Evolutionary conservation across 2,329 filamentous ascomycete genomes (phyloP).

Genomic region (Alternaria novae-zelandiae): DNA sequence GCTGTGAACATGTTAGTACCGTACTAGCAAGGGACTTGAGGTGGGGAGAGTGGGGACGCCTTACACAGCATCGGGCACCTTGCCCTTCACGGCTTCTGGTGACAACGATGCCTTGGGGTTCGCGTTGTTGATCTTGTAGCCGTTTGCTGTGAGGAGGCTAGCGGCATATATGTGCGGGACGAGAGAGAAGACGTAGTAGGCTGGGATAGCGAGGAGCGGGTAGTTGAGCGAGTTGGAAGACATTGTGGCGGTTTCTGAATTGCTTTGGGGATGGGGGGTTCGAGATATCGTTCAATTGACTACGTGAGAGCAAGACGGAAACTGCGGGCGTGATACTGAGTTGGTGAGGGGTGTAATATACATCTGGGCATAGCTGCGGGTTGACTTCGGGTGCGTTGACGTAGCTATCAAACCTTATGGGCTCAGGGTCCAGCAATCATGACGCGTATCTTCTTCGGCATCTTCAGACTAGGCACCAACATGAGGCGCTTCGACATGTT

Average conservation of each 20-base stretch:
- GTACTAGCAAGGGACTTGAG: accelerated
- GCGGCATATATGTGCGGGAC: constrained; percentile 28
- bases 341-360: background rate
- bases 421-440: background rate
- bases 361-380: background rate
- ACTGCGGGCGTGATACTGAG: background rate
- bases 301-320: background rate
- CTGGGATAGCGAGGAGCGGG: constrained; percentile 34
- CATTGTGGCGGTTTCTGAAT: constrained; percentile 14
- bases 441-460: background rate
- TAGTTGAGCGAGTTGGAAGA: constrained; percentile 30
- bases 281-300: background rate
- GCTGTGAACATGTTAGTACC: background rate
- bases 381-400: background rate
- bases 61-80: constrained; percentile 32
- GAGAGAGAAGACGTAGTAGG: constrained; percentile 34
- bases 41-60: background rate
- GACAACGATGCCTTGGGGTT: constrained; percentile 33
- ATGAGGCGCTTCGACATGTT: background rate
- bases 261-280: background rate
- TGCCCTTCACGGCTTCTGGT: constrained; percentile 28
- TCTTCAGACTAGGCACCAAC: background rate
- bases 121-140: constrained; percentile 35
- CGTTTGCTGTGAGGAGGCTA: constrained; percentile 16
- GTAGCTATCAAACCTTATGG: background rate